These are phyloP conservation scores for Fusarium sp. DNA, from an alignment of 2,329 filamentous ascomycete species.

Conservation along the genomic window DNA sequence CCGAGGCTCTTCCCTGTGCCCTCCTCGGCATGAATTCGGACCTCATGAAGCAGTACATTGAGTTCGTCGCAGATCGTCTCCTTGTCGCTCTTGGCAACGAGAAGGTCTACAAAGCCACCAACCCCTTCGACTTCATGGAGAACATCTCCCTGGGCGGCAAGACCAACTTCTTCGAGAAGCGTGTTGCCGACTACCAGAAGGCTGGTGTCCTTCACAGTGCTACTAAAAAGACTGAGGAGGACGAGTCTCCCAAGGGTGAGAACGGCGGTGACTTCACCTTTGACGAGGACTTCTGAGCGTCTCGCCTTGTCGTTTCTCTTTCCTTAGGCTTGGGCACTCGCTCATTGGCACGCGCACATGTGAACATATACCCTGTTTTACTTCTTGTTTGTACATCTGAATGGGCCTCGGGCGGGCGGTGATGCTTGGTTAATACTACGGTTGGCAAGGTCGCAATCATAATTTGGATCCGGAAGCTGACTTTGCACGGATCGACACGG, in stretches of 20 bases:
- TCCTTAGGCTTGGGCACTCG: conserved; percentile 3
- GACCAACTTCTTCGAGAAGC: conserved; percentile 99
- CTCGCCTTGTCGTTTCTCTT: conserved; percentile 19
- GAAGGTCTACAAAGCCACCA: conserved; percentile 90
- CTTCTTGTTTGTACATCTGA: conserved; percentile 41
- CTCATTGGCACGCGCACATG: conserved; percentile 15
- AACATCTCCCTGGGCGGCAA: conserved; percentile 98
- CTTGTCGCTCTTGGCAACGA: conserved; percentile 92
- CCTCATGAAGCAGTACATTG: conserved; percentile 99
- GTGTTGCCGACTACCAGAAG: conserved; percentile 99
- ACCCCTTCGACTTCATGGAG: conserved; percentile 99
- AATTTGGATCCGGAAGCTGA: conserved; percentile 33
- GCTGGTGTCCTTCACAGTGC: conserved; percentile 93
- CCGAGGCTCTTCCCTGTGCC: conserved; percentile 90
- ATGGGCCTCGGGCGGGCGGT: conserved; percentile 33
- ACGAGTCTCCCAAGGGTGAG: conserved; percentile 61
- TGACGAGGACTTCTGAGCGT: conserved; percentile 91
- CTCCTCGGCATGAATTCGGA: conserved; percentile 97
- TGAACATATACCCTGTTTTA: conserved; percentile 40
- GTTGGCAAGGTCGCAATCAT: conserved; percentile 18
- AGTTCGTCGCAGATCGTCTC: conserved; percentile 97
- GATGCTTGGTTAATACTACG: conserved; percentile 27
- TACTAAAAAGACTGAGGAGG: conserved; percentile 73
- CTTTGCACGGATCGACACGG: conserved; percentile 32
- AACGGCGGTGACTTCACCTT: conserved; percentile 87